These are phyloP conservation scores for Sporormia fimetaria DNA, from an alignment of 495 filamentous ascomycete genomes.

Conservation along the genomic window DNA sequence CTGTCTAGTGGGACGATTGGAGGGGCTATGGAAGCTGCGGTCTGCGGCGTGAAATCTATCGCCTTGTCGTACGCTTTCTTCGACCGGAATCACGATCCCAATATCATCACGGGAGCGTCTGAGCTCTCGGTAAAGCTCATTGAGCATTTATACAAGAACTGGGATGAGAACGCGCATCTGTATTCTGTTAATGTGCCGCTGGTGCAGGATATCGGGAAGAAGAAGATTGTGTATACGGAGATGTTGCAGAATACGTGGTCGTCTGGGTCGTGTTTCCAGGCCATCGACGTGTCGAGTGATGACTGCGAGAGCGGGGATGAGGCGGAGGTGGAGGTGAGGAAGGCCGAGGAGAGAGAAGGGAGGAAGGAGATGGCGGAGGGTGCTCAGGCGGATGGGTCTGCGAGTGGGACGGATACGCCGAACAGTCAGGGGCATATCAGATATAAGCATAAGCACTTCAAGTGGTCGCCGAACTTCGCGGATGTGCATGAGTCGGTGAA, in stretches of 20 bases:
- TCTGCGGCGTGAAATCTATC: conserved; percentile 63
- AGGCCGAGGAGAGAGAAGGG: conserved; percentile 41
- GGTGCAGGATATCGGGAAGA: conserved; percentile 50
- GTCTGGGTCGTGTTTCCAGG: conserved; percentile 71
- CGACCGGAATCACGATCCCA: conserved; percentile 63
- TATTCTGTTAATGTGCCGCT: conserved; percentile 85
- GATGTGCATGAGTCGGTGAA: conserved; percentile 81
- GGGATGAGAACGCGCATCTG: conserved; percentile 64
- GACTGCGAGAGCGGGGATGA: conserved; percentile 49
- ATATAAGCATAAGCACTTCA: conserved; percentile 74
- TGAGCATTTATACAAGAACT: conserved; percentile 63
- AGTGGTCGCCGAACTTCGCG: conserved; percentile 78
- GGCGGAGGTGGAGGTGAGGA: conserved; percentile 43
- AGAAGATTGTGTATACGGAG: conserved; percentile 62
- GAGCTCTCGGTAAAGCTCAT: conserved; percentile 59
- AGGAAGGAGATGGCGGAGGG: conserved; percentile 22
- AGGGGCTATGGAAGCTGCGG: conserved; percentile 83
- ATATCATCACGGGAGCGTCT: conserved; percentile 63
- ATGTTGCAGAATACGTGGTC: conserved; percentile 86
- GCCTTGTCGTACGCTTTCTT: conserved; percentile 85
- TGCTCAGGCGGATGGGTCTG: conserved; percentile 8
- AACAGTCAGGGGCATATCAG: conserved; percentile 22
- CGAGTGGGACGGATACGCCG: conserved; percentile 18
- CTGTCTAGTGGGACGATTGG: conserved; percentile 82
- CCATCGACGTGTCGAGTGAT: conserved; percentile 42